Evolutionary conservation across 495 filamentous ascomycete species (phyloP).

Genomic region (Trichoderma reesei): DNA sequence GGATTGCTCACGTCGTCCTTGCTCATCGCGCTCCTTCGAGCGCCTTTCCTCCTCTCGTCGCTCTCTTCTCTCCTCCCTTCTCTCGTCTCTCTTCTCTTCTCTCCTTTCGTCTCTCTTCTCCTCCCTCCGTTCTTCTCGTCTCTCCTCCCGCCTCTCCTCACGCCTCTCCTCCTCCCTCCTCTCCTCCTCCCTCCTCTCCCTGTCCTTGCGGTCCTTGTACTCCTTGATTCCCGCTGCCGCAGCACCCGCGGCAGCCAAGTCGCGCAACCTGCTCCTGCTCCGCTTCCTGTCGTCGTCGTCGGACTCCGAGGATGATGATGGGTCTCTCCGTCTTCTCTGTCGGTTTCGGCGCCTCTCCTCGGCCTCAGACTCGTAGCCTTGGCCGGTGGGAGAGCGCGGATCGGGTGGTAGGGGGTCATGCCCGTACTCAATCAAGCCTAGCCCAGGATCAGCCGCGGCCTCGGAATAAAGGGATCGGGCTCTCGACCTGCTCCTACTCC

Average conservation of each 20-base stretch:
- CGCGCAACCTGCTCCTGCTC: conserved; percentile 51
- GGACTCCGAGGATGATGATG: conserved; percentile 33
- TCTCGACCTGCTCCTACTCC: conserved; percentile 33
- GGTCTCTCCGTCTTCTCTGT: conserved; percentile 22
- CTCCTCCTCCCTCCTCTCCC: conserved; percentile 27
- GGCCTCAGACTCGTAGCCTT: conserved; percentile 27
- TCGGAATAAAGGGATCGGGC: conserved; percentile 45
- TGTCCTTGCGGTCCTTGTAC: conserved; percentile 44
- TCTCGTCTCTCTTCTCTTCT: conserved; percentile 22
- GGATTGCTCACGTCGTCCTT: conserved; percentile 15
- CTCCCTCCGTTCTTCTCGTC: conserved; percentile 15
- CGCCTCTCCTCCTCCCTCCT: conserved; percentile 20
- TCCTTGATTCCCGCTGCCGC: conserved; percentile 72
- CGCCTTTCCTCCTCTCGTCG: conserved; percentile 15
- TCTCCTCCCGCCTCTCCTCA: conserved; percentile 19
- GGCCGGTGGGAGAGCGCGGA: conserved; percentile 12
- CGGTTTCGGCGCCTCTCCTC: conserved; percentile 22
- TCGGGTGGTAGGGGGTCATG: conserved; percentile 46
- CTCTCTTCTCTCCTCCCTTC: conserved; percentile 17
- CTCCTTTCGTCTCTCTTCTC: conserved; percentile 11
- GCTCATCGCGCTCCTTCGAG: conserved; percentile 14
- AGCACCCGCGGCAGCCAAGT: conserved; percentile 59
- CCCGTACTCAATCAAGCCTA: conserved; percentile 78
- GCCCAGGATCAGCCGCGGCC: conserved; percentile 51
- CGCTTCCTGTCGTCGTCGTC: conserved; percentile 40